Base-by-base conservation (phyloP, 352 stramenopile species). In the Globisporangium echinulatum region DNA sequence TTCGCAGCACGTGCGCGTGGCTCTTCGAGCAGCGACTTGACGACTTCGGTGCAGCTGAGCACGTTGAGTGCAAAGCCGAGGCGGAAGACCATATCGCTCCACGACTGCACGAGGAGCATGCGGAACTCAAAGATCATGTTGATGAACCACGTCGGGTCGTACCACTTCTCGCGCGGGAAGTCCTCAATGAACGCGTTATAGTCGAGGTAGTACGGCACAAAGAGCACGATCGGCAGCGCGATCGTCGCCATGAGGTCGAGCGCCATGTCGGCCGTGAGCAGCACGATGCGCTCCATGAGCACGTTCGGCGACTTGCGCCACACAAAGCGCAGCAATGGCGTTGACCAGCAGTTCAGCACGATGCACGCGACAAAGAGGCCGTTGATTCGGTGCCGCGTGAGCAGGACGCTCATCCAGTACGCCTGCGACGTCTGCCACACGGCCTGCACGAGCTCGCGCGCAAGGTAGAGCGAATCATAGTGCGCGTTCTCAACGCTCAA, bases 51-150 rank as follows among this genome's bases (percentile, higher is more conserved):
- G 13, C 66, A 74, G 15, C 11, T 56, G 1, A 84, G 40, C 52
- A 77, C 57, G 25, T 70, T 69, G 3, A 71, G n/a, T 1, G 65
- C 67, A 17, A 84, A 84, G 0, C 78, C 40, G 3, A 81, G 33
- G 4, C 68, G 63, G 53, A 67, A 72, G 13, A 52, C 48, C 0
- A 77, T 58, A 42, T 79, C 71, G 6, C 56, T 14, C 61, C 64
- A 79, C 7, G 73, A 82, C 0, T 51, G 36, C 2, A 85, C 62
- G 15, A 83, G 42, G 5, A 62, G 49, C 49, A 62, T 25, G 14
- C 49, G 49, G n/a, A 42, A 47, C 58, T 71, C 67, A 39, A 69
- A 63, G 13, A 64, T 13, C n/a, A 64, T 59, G n/a, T 69, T 71
- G 39, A 69, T 36, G 37, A 69, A 62, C 67, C 67, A 71, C 40